Percentiles rank a stretch among this genome's conserved stretches.
phyloP scores from a whole-genome alignment of 768 basidiomycete species.

The Astraeus odoratus region DNA sequence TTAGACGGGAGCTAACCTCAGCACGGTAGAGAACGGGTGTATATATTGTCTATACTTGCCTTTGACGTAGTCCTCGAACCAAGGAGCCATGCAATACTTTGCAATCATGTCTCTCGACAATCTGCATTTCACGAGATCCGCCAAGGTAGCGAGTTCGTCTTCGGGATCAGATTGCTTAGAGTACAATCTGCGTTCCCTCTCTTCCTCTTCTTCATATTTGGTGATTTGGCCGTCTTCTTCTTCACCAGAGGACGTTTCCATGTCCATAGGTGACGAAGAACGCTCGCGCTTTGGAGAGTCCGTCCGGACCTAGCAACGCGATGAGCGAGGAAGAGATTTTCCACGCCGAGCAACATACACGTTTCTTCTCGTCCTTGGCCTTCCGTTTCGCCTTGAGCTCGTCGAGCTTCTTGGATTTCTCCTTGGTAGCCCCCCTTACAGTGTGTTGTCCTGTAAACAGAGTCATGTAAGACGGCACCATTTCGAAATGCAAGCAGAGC shows the following conservation, averaged over 20 bases:
- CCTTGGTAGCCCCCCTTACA: constrained; percentile 66
- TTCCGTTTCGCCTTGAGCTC: constrained; percentile 83
- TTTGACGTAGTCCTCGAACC: constrained; percentile 80
- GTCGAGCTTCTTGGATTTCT: constrained; percentile 71
- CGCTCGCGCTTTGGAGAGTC: constrained; percentile 62
- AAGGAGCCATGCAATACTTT: constrained; percentile 66
- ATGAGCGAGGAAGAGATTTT: constrained; percentile 7
- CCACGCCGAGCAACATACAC: constrained; percentile 40
- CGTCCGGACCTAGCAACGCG: constrained; percentile 34
- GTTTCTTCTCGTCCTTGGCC: constrained; percentile 84
- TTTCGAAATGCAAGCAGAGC: constrained; percentile 1
- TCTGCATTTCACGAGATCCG: constrained; percentile 54
- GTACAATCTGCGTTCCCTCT: constrained; percentile 47
- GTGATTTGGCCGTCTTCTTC: constrained; percentile 75
- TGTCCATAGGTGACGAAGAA: constrained; percentile 78
- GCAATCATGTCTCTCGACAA: constrained; percentile 67
- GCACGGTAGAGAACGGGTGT: neutral
- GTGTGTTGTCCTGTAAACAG: constrained; percentile 59
- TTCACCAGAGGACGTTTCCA: constrained; percentile 75
- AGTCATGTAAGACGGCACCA: constrained; percentile 7
- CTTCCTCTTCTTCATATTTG: constrained; percentile 69
- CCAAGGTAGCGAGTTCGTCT: constrained; percentile 44
- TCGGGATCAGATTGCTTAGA: constrained; percentile 35
- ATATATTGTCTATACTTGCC: constrained; percentile 41
- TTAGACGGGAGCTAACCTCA: constrained; percentile 22